These are phyloP conservation scores for Colletotrichum shisoi DNA, from an alignment of 2,329 filamentous ascomycete species.

Conservation along the genomic window DNA sequence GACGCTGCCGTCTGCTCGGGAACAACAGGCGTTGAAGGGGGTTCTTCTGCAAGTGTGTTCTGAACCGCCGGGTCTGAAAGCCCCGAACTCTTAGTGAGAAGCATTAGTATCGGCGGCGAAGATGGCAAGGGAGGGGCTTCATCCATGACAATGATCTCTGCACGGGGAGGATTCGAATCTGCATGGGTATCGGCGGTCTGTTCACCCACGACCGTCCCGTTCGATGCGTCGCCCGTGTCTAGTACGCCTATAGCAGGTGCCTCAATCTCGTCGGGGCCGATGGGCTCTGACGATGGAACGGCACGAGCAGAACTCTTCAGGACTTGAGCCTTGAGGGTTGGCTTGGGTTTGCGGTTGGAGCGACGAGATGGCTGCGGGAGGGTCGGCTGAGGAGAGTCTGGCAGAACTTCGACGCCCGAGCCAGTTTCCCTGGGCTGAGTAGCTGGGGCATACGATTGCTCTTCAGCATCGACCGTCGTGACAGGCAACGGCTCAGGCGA, in stretches of 20 bases:
- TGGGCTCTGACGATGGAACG: neutral
- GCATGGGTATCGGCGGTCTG: no score
- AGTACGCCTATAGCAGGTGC: neutral
- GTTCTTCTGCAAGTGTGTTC: neutral
- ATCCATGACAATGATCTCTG: neutral
- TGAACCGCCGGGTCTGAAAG: neutral
- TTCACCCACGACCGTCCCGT: neutral
- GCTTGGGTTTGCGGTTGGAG: constrained; percentile 30
- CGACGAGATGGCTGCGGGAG: constrained; percentile 24
- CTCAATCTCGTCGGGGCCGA: neutral
- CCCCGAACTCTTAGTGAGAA: neutral
- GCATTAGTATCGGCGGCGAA: constrained; percentile 26
- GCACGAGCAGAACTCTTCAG: neutral
- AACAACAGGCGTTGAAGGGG: constrained; percentile 8
- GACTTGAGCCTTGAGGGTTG: constrained; percentile 29
- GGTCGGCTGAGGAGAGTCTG: neutral
- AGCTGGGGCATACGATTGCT: neutral
- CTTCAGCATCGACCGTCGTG: neutral
- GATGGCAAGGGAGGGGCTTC: constrained; percentile 24
- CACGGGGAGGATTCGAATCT: neutral
- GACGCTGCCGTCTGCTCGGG: neutral
- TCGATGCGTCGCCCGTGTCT: no score
- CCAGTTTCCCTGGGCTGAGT: neutral
- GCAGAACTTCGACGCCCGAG: neutral
- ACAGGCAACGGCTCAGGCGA: constrained; percentile 2